Percentiles rank a stretch among this genome's conserved stretches.
phyloP scores from a whole-genome alignment of 441 rosid species.

The Jatropha multifida region DNA sequence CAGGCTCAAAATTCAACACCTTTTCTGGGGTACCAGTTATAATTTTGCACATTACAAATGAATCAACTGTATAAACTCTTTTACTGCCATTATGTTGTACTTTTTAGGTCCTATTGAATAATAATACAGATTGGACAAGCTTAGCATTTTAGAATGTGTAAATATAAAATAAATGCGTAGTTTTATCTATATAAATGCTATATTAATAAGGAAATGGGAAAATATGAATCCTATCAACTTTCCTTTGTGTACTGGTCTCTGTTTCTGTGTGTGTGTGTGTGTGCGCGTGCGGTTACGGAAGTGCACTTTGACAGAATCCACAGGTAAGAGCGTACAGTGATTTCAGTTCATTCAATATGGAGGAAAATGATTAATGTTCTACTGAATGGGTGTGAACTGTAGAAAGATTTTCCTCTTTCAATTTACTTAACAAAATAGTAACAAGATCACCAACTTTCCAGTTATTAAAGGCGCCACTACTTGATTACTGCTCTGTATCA shows the following conservation, averaged over 20 bases:
- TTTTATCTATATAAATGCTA: not conserved
- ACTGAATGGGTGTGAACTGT: not conserved
- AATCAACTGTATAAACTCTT: not conserved
- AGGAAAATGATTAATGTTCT: not conserved
- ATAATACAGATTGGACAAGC: not conserved
- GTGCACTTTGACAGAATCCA: not conserved
- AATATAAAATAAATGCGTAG: not conserved
- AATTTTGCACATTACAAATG: slow-evolving; percentile 1
- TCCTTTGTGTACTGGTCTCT: not conserved
- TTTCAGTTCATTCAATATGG: not conserved
- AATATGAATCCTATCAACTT: not conserved
- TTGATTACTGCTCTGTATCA: not conserved
- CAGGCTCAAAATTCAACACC: not conserved
- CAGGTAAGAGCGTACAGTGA: not conserved
- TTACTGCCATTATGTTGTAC: not conserved
- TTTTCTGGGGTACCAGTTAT: not conserved
- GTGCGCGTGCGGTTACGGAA: not conserved
- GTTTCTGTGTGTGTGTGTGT: not conserved
- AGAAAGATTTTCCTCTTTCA: not conserved
- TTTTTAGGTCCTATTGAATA: not conserved
- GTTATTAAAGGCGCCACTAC: slow-evolving; percentile 11
- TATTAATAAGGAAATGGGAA: not conserved
- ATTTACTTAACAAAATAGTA: not conserved
- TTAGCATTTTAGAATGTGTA: not conserved
- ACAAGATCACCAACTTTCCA: not conserved